Percentiles rank a stretch among this genome's conserved stretches.
These are phyloP conservation scores for Verbena officinalis DNA, from an alignment of 257 asterid species.

Conservation along the genomic window DNA sequence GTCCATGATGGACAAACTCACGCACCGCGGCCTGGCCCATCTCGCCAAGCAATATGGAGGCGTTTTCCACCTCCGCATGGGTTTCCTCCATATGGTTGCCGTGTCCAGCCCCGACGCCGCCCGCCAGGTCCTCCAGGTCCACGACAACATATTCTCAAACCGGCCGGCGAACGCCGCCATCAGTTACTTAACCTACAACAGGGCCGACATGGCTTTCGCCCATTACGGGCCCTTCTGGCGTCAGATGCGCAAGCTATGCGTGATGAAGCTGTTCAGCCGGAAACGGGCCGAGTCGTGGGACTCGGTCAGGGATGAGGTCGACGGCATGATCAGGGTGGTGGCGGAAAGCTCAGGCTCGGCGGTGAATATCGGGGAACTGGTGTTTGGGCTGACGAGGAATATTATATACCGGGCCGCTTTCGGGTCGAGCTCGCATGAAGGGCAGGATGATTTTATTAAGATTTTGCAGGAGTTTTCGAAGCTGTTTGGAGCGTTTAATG, in stretches of 20 bases:
- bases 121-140: constrained; percentile 77
- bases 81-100: constrained; percentile 55
- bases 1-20: constrained; percentile 60
- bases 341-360: constrained; percentile 35
- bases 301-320: constrained; percentile 82
- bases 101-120: constrained; percentile 75
- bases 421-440: constrained; percentile 63
- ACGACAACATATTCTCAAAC: constrained; percentile 79
- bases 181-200: constrained; percentile 65
- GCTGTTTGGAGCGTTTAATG: constrained; percentile 73
- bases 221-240: constrained; percentile 95
- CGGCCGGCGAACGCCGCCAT: constrained; percentile 80
- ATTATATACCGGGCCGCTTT: constrained; percentile 79
- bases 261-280: constrained; percentile 82
- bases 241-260: constrained; percentile 85
- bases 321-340: constrained; percentile 44
- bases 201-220: constrained; percentile 93
- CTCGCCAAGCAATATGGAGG: constrained; percentile 79
- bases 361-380: constrained; percentile 72
- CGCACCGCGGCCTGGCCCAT: constrained; percentile 77
- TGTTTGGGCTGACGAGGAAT: constrained; percentile 68
- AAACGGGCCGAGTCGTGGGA: constrained; percentile 89
- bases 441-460: constrained; percentile 63
- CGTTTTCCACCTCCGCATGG: constrained; percentile 65
- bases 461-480: constrained; percentile 79